Evolutionary conservation across 768 basidiomycete genomes (phyloP), one percentile per base, ranked within the genome.

Genomic region (Fomitopsis serialis): DNA sequence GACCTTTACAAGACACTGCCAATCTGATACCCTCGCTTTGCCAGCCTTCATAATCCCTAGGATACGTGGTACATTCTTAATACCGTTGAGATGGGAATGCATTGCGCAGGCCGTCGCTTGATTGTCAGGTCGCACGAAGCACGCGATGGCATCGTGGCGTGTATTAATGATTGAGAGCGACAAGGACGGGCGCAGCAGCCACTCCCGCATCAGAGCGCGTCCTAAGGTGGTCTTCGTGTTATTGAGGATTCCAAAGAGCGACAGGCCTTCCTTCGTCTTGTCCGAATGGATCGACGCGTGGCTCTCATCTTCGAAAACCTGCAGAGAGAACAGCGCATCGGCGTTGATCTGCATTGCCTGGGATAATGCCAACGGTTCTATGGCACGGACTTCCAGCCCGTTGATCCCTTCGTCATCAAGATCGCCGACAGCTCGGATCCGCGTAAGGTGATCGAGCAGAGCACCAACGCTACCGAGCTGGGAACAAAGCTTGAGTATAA

Each of bases 331-430:
- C 4, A 64, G 60, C 3, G 95, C 87, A 65, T 98, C 97, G 3
- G 84, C 75, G 62, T 95, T 96, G 61, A 99, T 86, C 55, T 95
- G 92, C 92, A 99, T 92, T 48, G 85, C 76, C 61, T 87, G 72
- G 55, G 62, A 90, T 87, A 94, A 70, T 0, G 83, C 68, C 55
- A 97, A 68, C 17, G 77, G 74, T 61, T 93, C 86, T 23, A 98
- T 89, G 24, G 79, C 77, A 19, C 77, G 76, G 44, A 98, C 71
- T 36, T 86, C 80, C 11, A 92, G 64, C 2, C 78, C 81, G 21
- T 70, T 68, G 21, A 85, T 72, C 9, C 84, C 88, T 53, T 85
- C 84, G 44, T 84, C 76, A 23, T 84, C 83, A 27, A 85, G 72
- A 42, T 87, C 85, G 25, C 74, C 76, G 2, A 82, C 73, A 8